Evolutionary conservation across 495 filamentous ascomycete species (phyloP).

Genomic region (Durotheca rogersii): DNA sequence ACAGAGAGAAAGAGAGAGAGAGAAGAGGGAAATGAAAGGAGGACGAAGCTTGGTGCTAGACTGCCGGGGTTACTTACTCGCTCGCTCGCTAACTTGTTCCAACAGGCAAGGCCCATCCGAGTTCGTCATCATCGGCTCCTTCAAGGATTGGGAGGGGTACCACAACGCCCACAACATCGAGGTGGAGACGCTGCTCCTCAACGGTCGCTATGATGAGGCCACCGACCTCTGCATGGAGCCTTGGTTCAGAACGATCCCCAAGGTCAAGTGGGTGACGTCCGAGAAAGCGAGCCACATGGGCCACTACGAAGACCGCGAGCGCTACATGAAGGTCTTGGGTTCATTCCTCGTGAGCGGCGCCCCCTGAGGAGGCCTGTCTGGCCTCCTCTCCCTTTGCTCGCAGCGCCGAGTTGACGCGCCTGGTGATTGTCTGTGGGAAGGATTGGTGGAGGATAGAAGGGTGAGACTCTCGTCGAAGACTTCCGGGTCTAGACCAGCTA

Average conservation of each 20-base stretch:
- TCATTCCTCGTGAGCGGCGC: slow-evolving; percentile 16
- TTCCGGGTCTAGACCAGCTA: no score
- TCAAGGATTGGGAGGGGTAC: slow-evolving; percentile 47
- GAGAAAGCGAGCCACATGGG: slow-evolving; percentile 49
- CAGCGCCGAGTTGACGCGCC: no score
- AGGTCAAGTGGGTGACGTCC: slow-evolving; percentile 50
- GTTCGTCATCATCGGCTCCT: slow-evolving; percentile 45
- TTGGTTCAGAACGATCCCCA: slow-evolving; percentile 44
- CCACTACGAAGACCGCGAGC: slow-evolving; percentile 48
- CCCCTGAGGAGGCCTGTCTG: not conserved
- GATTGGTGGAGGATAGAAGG: no score
- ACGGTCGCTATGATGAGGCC: slow-evolving; percentile 53
- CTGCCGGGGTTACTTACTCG: no score
- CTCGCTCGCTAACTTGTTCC: slow-evolving; percentile 5
- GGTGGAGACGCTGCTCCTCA: slow-evolving; percentile 48
- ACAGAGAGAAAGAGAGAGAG: not conserved
- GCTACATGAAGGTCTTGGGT: slow-evolving; percentile 33
- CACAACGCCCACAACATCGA: slow-evolving; percentile 43
- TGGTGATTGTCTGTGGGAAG: no score
- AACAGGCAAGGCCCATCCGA: slow-evolving; percentile 51
- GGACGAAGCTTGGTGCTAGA: no score
- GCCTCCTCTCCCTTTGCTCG: no score
- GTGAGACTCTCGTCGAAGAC: no score
- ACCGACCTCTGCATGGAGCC: slow-evolving; percentile 39
- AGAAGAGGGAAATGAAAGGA: no score